Evolutionary conservation across 305 asterid genomes (phyloP), one percentile per base, ranked within the genome.

Genomic region (Fraxinus angustifolia): DNA sequence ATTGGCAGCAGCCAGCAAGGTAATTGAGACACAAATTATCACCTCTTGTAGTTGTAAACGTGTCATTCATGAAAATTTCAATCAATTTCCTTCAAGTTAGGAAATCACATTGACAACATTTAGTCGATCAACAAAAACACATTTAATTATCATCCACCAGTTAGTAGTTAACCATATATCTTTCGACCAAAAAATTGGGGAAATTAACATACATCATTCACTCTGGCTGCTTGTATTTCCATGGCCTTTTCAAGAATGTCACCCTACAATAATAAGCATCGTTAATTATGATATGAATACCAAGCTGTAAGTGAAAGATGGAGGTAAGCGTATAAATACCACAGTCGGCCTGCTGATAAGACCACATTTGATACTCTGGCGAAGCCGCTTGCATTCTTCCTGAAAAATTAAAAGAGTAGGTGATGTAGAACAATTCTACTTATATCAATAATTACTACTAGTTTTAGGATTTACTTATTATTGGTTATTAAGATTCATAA

Each of bases 311-410:
- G 75, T 65, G 58, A 33, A 79, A 72, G 21, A 70, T 12, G 81
- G 73, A 78, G 82, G 21, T 12, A 38, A 58, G 40, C 40, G 21
- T 40, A 84, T 19, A 81, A 16, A 83, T 93, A 94, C 99, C 99
- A 96, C 99, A 79, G 92, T 96, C 89, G 91, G 93, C 81, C 96
- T 93, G 73, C 90, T 89, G 76, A 96, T 90, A 72, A 96, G 97
- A 38, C 98, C 97, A 85, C 98, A 96, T 87, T 91, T 96, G 86
- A 96, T 94, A 88, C 99, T 94, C 88, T 94, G 98, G 71, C 99
- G 97, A 76, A 96, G 93, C 56, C 99, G 97, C 88, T 91, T 94
- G 95, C 99, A 96, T 90, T 96, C 99, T 85, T 96, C 99, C 99
- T 96, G 89, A 82, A 73, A 87, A 77, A 80, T 68, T 73, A 75